Conservation (phyloP, 371 early-diverging fungal species). For the Coemansia sp. region DNA sequence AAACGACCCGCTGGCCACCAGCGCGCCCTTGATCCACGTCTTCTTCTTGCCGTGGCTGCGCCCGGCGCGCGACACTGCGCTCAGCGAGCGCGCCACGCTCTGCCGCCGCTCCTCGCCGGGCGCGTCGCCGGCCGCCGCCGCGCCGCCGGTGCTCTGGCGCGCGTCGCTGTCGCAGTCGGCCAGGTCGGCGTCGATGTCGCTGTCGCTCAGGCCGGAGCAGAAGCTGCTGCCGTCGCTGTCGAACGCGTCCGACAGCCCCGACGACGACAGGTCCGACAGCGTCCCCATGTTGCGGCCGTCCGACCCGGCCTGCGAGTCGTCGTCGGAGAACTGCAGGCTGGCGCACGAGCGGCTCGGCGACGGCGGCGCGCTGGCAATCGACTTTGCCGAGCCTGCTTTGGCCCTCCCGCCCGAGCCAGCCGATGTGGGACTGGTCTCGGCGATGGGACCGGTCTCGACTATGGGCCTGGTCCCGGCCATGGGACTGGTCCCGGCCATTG, state of each 20-base stretch:
- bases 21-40: slow-evolving; percentile 82
- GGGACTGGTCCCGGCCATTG: no score
- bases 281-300: slow-evolving; percentile 22
- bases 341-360: slow-evolving; percentile 30
- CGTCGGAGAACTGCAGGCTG: slow-evolving; percentile 36
- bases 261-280: slow-evolving; percentile 37
- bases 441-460: no score
- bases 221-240: slow-evolving; percentile 42
- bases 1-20: slow-evolving; percentile 97
- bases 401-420: no score
- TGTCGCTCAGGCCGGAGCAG: slow-evolving; percentile 36
- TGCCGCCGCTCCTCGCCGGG: slow-evolving; percentile 12
- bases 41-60: slow-evolving; percentile 37
- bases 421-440: no score
- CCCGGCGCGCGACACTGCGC: slow-evolving; percentile 22
- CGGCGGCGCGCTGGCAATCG: slow-evolving; percentile 12
- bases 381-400: slow-evolving; percentile 17
- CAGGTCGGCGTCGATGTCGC: slow-evolving; percentile 41
- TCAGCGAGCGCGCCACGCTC: slow-evolving; percentile 26
- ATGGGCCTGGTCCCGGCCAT: no score
- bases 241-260: slow-evolving; percentile 32
- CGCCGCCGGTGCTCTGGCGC: slow-evolving; percentile 2
- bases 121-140: not conserved
- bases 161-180: slow-evolving; percentile 22
- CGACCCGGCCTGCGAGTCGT: slow-evolving; percentile 6